phyloP scores from a whole-genome alignment of 768 basidiomycete genomes.

The Amanita polypyramis region DNA sequence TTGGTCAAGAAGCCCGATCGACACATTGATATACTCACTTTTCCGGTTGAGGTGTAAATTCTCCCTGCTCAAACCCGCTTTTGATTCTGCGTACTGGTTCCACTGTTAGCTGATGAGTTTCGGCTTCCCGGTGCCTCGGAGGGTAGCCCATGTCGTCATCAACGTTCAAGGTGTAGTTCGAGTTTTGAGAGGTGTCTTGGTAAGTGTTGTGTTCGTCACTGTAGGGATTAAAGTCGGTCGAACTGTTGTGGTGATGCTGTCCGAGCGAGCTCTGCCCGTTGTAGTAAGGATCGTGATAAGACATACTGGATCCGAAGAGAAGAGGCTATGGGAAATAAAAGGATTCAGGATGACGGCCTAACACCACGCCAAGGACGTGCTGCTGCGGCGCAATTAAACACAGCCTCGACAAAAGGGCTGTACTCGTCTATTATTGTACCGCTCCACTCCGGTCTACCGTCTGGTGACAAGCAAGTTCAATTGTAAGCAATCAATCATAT shows the following conservation, averaged over 20 bases:
- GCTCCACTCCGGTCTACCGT: neutral
- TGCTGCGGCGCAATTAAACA: slow-evolving; percentile 1
- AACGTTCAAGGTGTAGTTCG: slow-evolving; percentile 11
- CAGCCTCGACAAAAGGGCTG: slow-evolving; percentile 6
- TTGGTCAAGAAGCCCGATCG: neutral
- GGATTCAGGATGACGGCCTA: neutral
- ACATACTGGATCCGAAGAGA: neutral
- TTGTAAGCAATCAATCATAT: neutral
- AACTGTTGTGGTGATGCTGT: neutral
- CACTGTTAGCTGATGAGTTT: slow-evolving; percentile 6
- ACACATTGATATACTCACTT: neutral
- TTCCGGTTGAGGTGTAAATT: slow-evolving; percentile 23
- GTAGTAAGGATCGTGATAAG: slow-evolving; percentile 9
- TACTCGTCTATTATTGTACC: slow-evolving; percentile 1
- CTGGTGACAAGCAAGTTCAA: neutral
- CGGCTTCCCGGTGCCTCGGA: neutral
- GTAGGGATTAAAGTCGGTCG: slow-evolving; percentile 34
- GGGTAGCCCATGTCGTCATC: slow-evolving; percentile 11
- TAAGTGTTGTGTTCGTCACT: slow-evolving; percentile 41
- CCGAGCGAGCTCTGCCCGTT: slow-evolving; percentile 4
- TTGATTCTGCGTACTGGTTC: slow-evolving; percentile 16
- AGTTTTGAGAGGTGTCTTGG: slow-evolving; percentile 24
- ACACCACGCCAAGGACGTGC: neutral
- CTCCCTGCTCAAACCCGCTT: slow-evolving; percentile 30
- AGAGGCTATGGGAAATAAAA: neutral